phyloP scores from a whole-genome alignment of 495 filamentous ascomycete species.

The Penicillium paradoxum region DNA sequence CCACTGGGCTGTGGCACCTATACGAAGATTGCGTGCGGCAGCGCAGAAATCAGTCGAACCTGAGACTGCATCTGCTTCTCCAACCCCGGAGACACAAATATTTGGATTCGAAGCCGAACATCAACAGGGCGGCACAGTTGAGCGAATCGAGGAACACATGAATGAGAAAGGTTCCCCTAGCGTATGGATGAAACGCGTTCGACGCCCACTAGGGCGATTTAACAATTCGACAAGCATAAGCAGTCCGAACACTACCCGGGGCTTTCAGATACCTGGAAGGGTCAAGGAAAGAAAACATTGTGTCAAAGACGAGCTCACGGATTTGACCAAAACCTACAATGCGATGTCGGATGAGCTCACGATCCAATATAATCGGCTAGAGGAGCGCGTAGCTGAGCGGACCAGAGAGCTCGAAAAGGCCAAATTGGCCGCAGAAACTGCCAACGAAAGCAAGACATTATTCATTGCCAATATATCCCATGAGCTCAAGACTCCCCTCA shows the following conservation, averaged over 20 bases:
- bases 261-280: slow-evolving; percentile 77
- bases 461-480: slow-evolving; percentile 97
- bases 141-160: slow-evolving; percentile 19
- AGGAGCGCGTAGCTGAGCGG: slow-evolving; percentile 76
- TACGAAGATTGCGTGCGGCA: slow-evolving; percentile 68
- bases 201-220: slow-evolving; percentile 7
- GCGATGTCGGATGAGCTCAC: slow-evolving; percentile 88
- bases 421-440: slow-evolving; percentile 85
- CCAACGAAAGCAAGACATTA: slow-evolving; percentile 89
- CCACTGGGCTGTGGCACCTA: slow-evolving; percentile 74
- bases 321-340: slow-evolving; percentile 83
- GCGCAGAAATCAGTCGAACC: slow-evolving; percentile 72
- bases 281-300: slow-evolving; percentile 70
- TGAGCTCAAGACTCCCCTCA: slow-evolving; percentile 86
- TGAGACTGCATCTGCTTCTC: slow-evolving; percentile 25
- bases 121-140: background rate
- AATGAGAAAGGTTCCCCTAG: slow-evolving; percentile 12
- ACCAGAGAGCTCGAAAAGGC: slow-evolving; percentile 81
- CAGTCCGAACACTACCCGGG: background rate
- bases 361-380: slow-evolving; percentile 76
- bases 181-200: slow-evolving; percentile 13
- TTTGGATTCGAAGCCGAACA: background rate
- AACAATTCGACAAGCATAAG: slow-evolving; percentile 7
- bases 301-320: slow-evolving; percentile 82
- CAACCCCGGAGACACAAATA: slow-evolving; percentile 5